Evolutionary conservation across 768 basidiomycete species (phyloP).

Genomic region (Lanmaoa rubissima): DNA sequence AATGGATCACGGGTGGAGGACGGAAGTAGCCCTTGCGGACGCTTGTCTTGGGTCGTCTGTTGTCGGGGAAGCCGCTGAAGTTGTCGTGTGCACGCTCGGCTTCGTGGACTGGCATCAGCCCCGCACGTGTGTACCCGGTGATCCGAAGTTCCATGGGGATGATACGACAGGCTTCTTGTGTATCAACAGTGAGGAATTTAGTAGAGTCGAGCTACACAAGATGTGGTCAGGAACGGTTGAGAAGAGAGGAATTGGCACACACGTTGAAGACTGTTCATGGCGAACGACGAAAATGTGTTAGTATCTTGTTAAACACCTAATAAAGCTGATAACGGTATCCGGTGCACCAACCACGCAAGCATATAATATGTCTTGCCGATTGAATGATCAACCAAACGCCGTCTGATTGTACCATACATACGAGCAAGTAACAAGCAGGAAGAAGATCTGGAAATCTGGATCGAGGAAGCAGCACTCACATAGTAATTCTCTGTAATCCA

Average conservation of each 20-base stretch:
- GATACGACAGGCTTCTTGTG: slow-evolving; percentile 49
- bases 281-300: background rate
- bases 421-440: background rate
- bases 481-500: slow-evolving; percentile 55
- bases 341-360: background rate
- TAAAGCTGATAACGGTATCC: background rate
- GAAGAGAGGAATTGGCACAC: background rate
- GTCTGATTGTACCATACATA: background rate
- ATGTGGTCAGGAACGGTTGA: background rate
- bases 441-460: background rate
- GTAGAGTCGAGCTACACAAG: slow-evolving; percentile 19
- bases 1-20: slow-evolving; percentile 50
- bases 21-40: slow-evolving; percentile 25
- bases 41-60: background rate
- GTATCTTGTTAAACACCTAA: background rate
- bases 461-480: slow-evolving; percentile 35
- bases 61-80: slow-evolving; percentile 19
- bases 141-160: slow-evolving; percentile 51
- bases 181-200: slow-evolving; percentile 31
- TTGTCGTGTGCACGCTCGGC: background rate
- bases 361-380: background rate
- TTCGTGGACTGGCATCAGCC: slow-evolving; percentile 20
- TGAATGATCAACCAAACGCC: background rate
- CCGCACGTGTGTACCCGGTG: slow-evolving; percentile 34
- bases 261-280: slow-evolving; percentile 25